phyloP scores from a whole-genome alignment of 1,284 basidiomycete genomes.

The Cutaneotrichosporon sp. region DNA sequence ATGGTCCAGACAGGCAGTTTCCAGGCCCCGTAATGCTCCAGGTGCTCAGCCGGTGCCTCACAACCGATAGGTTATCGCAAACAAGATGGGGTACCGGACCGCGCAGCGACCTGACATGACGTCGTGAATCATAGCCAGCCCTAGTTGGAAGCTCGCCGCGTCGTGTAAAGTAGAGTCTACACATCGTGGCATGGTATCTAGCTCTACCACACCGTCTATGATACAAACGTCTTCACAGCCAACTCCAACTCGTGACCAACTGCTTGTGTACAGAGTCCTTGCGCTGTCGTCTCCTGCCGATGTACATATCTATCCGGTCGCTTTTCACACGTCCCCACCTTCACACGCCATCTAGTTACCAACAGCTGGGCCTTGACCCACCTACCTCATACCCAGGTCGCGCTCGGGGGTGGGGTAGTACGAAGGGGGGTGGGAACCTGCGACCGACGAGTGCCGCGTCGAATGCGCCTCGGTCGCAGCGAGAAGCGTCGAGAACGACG shows the following conservation, averaged over 20 bases:
- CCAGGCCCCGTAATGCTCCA: no score
- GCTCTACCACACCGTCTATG: background rate
- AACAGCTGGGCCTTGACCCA: no score
- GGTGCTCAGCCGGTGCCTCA: no score
- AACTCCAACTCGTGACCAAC: background rate
- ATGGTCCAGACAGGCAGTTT: no score
- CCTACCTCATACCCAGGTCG: background rate
- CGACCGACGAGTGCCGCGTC: background rate
- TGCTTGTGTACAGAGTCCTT: background rate
- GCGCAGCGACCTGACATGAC: no score
- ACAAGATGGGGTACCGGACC: no score
- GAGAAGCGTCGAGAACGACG: slow-evolving; percentile 12
- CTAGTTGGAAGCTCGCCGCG: no score
- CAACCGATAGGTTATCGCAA: no score
- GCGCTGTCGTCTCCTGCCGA: background rate
- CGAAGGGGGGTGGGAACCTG: background rate
- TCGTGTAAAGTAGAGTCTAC: background rate
- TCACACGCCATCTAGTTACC: background rate
- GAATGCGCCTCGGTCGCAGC: slow-evolving; percentile 15
- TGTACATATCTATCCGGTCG: background rate
- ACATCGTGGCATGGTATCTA: background rate
- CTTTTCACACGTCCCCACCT: background rate
- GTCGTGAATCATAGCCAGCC: no score
- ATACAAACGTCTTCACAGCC: background rate
- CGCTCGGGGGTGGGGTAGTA: slow-evolving; percentile 3